Evolutionary conservation across 192 early-diverging fungal species (phyloP), one percentile per base, ranked within the genome.

Genomic region (Haplosporangium gracile): DNA sequence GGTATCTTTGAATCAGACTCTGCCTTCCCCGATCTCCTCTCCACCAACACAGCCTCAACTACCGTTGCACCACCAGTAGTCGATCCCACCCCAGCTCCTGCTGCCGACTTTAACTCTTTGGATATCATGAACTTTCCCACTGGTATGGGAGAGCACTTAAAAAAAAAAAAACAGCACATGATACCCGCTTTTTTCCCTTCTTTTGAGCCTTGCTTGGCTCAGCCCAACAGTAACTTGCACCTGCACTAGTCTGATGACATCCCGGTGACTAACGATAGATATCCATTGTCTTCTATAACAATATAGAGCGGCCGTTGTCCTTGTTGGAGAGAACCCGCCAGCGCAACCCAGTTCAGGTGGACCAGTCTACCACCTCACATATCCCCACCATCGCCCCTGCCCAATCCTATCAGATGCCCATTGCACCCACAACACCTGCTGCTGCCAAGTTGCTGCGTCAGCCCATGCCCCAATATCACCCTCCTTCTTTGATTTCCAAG

Each of bases 1-100:
- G 89, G 91, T 20, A 88, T 92, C 79, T 89, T 81, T 81, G 90
- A 90, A 5, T 81, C 89, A 8, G 86, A 90, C 38, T 80, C 83
- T 79, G 82, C 77, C 4, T 70, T 85, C 57, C 43, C 70, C 45
- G 69, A 80, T 26, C 51, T 68, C 60, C 51, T 72, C 68, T 42
- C 63, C 10, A 32, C 63, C 57, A 79, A 74, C 70, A 83, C 70
- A 20, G 72, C 34, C 34, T 72, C 49, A 1, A 38, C 76, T 20
- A 16, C 76, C 2, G 26, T 45, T 24, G 22, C 70, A 8, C 1
- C 39, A 15, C 11, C 43, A 45, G 13, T 45, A 29, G 5, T 43
- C 39, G 40, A 70, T 42, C 68, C 24, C 68, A 47, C 69, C 13
- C 57, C 79, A n/a, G 53, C 74, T 15, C 72, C 70, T 15, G 49